A percentile compares a stretch with the other conserved stretches of the same genome.
phyloP scores from a whole-genome alignment of 495 filamentous ascomycete species.

The Penicillium crystallinum region DNA sequence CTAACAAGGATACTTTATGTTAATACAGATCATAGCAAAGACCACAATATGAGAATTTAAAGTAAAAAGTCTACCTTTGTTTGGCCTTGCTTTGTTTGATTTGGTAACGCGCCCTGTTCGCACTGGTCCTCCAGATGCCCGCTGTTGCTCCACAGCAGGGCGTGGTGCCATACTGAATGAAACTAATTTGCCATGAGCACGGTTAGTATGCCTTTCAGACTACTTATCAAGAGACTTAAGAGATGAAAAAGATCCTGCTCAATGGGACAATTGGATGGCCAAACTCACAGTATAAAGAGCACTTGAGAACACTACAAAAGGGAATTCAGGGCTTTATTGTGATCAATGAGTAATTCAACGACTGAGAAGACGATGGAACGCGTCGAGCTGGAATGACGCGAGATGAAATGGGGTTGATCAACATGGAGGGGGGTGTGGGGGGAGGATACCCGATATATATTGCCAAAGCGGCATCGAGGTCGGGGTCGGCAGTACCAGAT shows the following conservation, averaged over 20 bases:
- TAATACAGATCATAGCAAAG: not conserved
- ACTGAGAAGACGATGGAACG: not conserved
- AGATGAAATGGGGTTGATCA: not conserved
- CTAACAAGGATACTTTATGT: not conserved
- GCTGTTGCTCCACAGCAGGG: not conserved
- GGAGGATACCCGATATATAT: not conserved
- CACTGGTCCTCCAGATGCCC: not conserved
- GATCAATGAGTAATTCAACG: not conserved
- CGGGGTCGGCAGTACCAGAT: not conserved
- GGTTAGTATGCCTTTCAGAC: not conserved
- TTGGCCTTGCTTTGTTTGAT: not conserved
- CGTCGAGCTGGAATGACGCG: not conserved
- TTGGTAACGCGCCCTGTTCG: not conserved
- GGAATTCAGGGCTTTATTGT: not conserved
- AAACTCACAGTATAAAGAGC: not conserved
- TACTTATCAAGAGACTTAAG: not conserved
- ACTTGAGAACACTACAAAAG: not conserved
- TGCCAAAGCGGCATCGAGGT: conserved; percentile 1
- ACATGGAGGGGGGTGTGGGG: not conserved
- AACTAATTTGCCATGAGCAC: not conserved
- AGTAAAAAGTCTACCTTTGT: not conserved
- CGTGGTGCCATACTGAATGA: not conserved
- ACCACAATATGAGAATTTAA: not conserved
- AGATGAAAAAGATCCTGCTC: not conserved
- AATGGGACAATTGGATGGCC: not conserved